Conservation (phyloP, 2,329 filamentous ascomycete species). For the Neoscytalidium dimidiatum region DNA sequence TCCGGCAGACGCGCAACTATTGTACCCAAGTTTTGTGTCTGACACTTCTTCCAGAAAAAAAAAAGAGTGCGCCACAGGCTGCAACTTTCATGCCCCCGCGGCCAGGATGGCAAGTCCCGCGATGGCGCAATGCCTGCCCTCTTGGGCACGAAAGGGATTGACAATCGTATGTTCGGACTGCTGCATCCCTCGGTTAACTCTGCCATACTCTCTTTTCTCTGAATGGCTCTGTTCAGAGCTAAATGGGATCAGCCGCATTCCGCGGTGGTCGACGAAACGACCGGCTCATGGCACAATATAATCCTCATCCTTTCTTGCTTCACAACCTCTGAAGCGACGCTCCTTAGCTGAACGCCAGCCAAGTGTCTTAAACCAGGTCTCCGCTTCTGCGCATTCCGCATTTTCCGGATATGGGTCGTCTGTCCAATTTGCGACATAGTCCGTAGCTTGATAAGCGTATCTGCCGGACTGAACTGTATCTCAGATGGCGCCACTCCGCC, state of each 20-base stretch:
- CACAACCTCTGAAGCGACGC: not conserved
- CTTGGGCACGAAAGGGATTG: conserved; percentile 1
- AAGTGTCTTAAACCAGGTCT: not conserved
- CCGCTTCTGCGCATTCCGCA: not conserved
- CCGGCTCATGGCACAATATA: not conserved
- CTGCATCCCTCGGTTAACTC: not conserved
- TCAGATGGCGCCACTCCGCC: not conserved
- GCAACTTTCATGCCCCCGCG: not conserved
- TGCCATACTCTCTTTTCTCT: not conserved
- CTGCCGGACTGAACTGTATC: not conserved
- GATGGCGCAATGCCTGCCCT: conserved; percentile 5
- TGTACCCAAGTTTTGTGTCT: not conserved
- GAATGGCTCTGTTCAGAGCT: not conserved
- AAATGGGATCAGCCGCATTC: not conserved
- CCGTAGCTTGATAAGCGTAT: not conserved
- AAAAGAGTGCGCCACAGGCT: not conserved
- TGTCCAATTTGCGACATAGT: not conserved
- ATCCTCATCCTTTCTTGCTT: not conserved
- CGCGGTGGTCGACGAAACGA: not conserved
- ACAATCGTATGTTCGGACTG: not conserved
- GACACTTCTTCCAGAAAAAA: not conserved
- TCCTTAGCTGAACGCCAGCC: not conserved
- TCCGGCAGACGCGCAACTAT: not conserved
- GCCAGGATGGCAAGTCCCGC: not conserved
- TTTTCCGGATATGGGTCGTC: not conserved